Evolutionary conservation across 345 rosid genomes (phyloP).

Genomic region (Brassica nigra): DNA sequence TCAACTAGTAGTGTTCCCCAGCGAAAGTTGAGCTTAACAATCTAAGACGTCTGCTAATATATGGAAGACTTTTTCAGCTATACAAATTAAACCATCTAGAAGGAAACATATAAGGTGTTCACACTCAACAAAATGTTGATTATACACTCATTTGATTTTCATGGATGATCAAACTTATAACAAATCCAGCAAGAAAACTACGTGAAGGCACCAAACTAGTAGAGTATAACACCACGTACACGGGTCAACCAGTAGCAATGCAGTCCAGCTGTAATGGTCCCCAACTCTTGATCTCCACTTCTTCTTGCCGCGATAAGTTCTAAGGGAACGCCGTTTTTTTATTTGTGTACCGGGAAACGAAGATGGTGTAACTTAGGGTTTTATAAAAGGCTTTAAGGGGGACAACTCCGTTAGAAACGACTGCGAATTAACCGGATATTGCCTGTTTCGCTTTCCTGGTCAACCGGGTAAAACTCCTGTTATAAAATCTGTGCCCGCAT

Average conservation of each 20-base stretch:
- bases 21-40: not conserved
- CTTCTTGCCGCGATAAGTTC: slow-evolving; percentile 7
- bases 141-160: slow-evolving; percentile 31
- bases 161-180: slow-evolving; percentile 25
- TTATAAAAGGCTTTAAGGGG: slow-evolving; percentile 24
- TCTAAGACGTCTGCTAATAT: not conserved
- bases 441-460: slow-evolving; percentile 38
- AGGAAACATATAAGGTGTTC: slow-evolving; percentile 17
- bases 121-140: slow-evolving; percentile 24
- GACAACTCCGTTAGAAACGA: slow-evolving; percentile 53
- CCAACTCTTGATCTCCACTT: slow-evolving; percentile 4
- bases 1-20: slow-evolving; percentile 4
- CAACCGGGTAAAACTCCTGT: slow-evolving; percentile 39
- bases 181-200: slow-evolving; percentile 32
- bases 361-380: slow-evolving; percentile 31
- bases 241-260: slow-evolving; percentile 52
- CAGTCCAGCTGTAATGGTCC: slow-evolving; percentile 53
- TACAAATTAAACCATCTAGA: not conserved
- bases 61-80: not conserved
- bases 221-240: slow-evolving; percentile 42
- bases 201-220: slow-evolving; percentile 63
- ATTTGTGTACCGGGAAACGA: slow-evolving; percentile 38
- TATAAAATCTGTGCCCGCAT: slow-evolving; percentile 36
- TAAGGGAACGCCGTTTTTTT: slow-evolving; percentile 44
- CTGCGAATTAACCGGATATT: slow-evolving; percentile 50